These are phyloP conservation scores for Ogataea glucozyma DNA, from an alignment of 805 yeast genomes.

Conservation along the genomic window DNA sequence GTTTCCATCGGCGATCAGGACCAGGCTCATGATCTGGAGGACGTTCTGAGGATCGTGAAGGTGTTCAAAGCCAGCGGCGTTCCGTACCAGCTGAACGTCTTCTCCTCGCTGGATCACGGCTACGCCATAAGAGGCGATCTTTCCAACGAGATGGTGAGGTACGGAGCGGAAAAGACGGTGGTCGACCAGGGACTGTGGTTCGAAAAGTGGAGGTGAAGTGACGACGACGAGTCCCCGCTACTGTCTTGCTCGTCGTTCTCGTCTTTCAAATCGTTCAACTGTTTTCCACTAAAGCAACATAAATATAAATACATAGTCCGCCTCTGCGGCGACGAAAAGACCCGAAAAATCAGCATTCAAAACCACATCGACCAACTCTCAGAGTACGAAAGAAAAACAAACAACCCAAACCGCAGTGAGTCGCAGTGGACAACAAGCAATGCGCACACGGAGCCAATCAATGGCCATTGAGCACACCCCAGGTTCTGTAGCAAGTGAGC, in stretches of 20 bases:
- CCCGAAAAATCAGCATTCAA: too few species aligned
- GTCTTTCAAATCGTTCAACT: too few species aligned
- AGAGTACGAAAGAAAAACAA: too few species aligned
- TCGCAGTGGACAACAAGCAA: too few species aligned
- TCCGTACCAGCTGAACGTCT: slow-evolving; percentile 56
- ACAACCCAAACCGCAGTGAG: too few species aligned
- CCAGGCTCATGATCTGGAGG: slow-evolving; percentile 55
- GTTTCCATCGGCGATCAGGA: slow-evolving; percentile 75
- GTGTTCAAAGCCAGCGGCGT: slow-evolving; percentile 51
- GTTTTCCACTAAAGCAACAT: slow-evolving; percentile 3
- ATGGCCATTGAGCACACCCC: too few species aligned
- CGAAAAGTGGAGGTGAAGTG: slow-evolving; percentile 2
- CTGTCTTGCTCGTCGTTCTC: too few species aligned
- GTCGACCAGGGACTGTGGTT: slow-evolving; percentile 40
- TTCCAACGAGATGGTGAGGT: slow-evolving; percentile 45
- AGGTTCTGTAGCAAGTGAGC: too few species aligned
- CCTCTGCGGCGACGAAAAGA: background rate
- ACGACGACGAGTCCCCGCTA: too few species aligned
- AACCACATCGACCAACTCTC: too few species aligned
- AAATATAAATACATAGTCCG: slow-evolving; percentile 7
- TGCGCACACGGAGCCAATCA: too few species aligned
- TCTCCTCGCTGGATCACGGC: slow-evolving; percentile 71
- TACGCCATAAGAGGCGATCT: slow-evolving; percentile 70
- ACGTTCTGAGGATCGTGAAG: slow-evolving; percentile 58
- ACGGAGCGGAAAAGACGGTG: slow-evolving; percentile 65